phyloP scores from a whole-genome alignment of 2,329 filamentous ascomycete genomes.

The Diplodia mutila region DNA sequence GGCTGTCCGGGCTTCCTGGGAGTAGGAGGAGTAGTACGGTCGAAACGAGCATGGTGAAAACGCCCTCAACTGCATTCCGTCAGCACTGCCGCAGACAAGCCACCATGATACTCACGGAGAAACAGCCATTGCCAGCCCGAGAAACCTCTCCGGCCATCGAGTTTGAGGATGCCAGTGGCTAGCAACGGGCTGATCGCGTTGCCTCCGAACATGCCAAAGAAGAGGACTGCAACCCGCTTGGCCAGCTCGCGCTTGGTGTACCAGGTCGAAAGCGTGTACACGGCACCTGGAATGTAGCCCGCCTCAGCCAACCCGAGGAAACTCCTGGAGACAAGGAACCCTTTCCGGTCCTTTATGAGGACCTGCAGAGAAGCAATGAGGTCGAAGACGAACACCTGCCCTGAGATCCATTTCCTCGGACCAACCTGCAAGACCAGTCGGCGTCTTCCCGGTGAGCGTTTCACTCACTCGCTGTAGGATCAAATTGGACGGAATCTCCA shows the following conservation, averaged over 20 bases:
- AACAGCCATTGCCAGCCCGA: too few relatives aligned
- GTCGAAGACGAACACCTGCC: conserved; percentile 55
- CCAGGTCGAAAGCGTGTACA: conserved; percentile 58
- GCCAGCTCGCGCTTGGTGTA: conserved; percentile 53
- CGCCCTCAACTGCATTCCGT: too few relatives aligned
- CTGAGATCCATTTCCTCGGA: conserved; percentile 54
- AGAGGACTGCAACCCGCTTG: conserved; percentile 52
- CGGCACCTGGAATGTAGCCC: conserved; percentile 57
- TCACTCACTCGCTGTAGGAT: conserved; percentile 40
- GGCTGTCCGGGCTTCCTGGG: too few relatives aligned
- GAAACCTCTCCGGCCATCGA: too few relatives aligned
- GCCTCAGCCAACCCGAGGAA: conserved; percentile 55
- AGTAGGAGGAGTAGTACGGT: too few relatives aligned
- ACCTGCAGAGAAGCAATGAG: conserved; percentile 51
- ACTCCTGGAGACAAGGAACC: conserved; percentile 50
- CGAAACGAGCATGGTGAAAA: too few relatives aligned
- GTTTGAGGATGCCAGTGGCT: too few relatives aligned
- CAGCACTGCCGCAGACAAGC: too few relatives aligned
- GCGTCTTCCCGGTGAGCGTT: neutral
- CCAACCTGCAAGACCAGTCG: conserved; percentile 30
- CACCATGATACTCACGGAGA: too few relatives aligned
- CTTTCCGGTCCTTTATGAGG: conserved; percentile 39
- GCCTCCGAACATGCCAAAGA: too few relatives aligned
- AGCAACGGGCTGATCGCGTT: too few relatives aligned
- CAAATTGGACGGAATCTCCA: conserved; percentile 60